phyloP scores from a whole-genome alignment of 2,329 filamentous ascomycete species.

The Aureobasidium leucospermi region DNA sequence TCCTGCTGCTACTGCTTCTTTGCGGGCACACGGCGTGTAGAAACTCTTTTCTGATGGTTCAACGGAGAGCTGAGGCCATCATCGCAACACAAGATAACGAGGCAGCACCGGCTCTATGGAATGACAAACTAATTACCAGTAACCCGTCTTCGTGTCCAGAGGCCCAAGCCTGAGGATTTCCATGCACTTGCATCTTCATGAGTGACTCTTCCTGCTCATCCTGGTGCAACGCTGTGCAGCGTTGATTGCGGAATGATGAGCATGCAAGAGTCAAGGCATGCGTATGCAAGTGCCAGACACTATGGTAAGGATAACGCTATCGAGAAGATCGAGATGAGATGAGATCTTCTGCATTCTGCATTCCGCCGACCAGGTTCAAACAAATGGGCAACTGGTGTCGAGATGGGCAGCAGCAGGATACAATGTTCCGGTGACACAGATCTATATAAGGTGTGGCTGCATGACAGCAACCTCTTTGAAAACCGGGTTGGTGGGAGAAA shows the following conservation, averaged over 20 bases:
- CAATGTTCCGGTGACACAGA: slow-evolving; percentile 8
- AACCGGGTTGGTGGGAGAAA: slow-evolving; percentile 9
- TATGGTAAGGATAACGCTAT: not conserved
- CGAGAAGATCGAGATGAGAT: slow-evolving; percentile 3
- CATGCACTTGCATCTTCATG: not conserved
- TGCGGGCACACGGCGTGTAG: not conserved
- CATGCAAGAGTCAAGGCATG: not conserved
- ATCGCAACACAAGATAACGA: not conserved
- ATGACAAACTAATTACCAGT: not conserved
- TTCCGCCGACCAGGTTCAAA: slow-evolving; percentile 8
- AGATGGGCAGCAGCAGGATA: not conserved
- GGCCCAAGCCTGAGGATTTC: not conserved
- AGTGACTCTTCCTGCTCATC: not conserved
- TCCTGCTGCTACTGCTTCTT: not conserved
- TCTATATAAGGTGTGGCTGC: slow-evolving; percentile 14
- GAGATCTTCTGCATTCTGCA: not conserved
- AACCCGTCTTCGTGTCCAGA: not conserved
- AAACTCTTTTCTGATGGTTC: slow-evolving; percentile 1
- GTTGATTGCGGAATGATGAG: not conserved
- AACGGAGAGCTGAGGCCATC: not conserved
- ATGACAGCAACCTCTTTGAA: not conserved
- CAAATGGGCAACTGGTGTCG: not conserved
- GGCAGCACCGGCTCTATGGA: not conserved
- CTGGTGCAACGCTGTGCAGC: not conserved
- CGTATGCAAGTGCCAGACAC: not conserved